phyloP scores from a whole-genome alignment of 352 stramenopile genomes.

The Phytophthora pluvialis region DNA sequence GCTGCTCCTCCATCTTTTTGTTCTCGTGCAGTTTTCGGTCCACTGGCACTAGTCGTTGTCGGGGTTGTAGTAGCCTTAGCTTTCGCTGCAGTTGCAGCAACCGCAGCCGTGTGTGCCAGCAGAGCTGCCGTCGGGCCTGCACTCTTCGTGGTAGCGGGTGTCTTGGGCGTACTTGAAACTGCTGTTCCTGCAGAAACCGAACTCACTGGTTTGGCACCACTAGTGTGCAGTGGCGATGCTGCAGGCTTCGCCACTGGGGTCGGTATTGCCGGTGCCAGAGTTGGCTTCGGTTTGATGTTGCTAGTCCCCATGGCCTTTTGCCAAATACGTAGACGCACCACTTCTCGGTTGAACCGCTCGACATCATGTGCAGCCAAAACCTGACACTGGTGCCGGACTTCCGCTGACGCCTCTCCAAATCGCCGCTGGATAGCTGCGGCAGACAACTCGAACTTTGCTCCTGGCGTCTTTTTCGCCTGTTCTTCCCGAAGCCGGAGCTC shows the following conservation, averaged over 20 bases:
- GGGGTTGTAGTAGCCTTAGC: neutral
- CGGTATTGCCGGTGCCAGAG: neutral
- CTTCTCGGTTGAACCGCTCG: constrained; percentile 68
- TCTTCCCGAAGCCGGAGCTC: constrained; percentile 33
- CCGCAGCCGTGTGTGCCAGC: constrained; percentile 26
- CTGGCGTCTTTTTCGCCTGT: constrained; percentile 2
- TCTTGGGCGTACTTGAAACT: neutral
- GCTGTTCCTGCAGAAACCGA: neutral
- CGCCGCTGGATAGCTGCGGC: constrained; percentile 37
- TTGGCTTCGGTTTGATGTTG: constrained; percentile 7
- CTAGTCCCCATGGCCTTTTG: constrained; percentile 51
- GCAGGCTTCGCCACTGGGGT: neutral
- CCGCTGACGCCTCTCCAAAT: constrained; percentile 35
- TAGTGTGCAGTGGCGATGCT: neutral
- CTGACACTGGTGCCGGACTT: constrained; percentile 50
- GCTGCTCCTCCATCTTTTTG: constrained; percentile 10
- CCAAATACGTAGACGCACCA: constrained; percentile 63
- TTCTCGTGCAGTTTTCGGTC: neutral
- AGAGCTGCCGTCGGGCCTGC: constrained; percentile 22
- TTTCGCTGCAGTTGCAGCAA: constrained; percentile 22
- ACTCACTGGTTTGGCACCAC: neutral
- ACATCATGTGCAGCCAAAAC: constrained; percentile 52
- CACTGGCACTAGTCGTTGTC: neutral
- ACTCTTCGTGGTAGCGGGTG: neutral
- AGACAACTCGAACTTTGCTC: constrained; percentile 11